Base-by-base conservation (phyloP, 1,284 basidiomycete species). In the Somion occarium region DNA sequence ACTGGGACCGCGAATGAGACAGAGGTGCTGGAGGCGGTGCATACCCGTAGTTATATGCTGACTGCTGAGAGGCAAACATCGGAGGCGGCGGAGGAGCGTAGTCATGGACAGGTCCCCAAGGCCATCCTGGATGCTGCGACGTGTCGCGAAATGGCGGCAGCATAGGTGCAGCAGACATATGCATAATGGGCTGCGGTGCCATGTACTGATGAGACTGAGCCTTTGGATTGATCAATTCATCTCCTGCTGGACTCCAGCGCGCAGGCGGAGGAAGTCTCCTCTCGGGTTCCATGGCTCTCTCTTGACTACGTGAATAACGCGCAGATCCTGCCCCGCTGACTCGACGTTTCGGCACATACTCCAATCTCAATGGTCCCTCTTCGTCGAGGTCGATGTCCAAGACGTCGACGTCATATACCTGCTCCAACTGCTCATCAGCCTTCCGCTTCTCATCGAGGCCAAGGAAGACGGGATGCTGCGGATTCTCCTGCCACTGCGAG, bases 371-470 rank as follows among this genome's bases (percentile, higher is more conserved):
- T 24, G 88, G 88, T 4, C 88, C 88, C 62, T 89, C 86, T 61
- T 88, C 85, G 59, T 91, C 88, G 42, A 91, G 70, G 66, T 91
- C 82, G 48, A 91, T 85, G 58, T 88, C 85, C 48, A 80, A 62
- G 1, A 75, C 73, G 52, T 84, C 82, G 43, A 72, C 60, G 19
- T 69, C 60, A 13, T 60, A 23, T 22, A 66, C 71, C 48, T 59
- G 52, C 13, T 68, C 64, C 5, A 68, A 61, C 49, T 69, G 61
- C 48, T 76, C 70, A 51, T 70, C 70, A 51, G 82, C 80, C 54
- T 68, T 71, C 56, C 75, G 76, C 50, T 80, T 73, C 51, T 84
- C 80, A 49, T 86, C 84, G 24, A 88, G 60, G 13, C 83, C 82
- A 42, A 88, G 69, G 64, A 90, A 91, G 2, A 85, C 74, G 0